Base-by-base conservation (phyloP, 768 basidiomycete genomes). In the Panaeolus cyanescens region DNA sequence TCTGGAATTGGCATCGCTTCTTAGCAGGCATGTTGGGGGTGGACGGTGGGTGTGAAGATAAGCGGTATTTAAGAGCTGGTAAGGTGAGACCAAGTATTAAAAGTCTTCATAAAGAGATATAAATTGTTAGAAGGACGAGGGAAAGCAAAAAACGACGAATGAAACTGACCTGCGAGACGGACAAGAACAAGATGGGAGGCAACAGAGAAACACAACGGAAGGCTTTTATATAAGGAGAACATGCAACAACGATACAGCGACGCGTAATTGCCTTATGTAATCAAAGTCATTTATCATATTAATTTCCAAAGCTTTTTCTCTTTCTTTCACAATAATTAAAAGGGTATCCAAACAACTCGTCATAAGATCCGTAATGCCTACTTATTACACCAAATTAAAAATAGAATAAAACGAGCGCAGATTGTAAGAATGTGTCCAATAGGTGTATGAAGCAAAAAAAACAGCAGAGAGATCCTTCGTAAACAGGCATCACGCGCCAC, bases 1-100 rank as follows among this genome's bases (percentile, higher is more conserved):
- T 68, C 66, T 80, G 78, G 75, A 89, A 84, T 74, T 93, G 90
- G 80, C 93, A 95, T 70, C 92, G 91, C 74, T 92, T 93, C 90
- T 93, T 94, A 71, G 85, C 80, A 67, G 91, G 81, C 93, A 93
- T 94, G 54, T 56, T 67, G 60, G 39, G 34, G 56, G 55, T 55
- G 58, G 55, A 17, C 56, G 56, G 36, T 37, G 53, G 54, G 50
- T 39, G 50, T 34, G 55, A 28, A 53, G 22, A 58, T 57, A 57
- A 60, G 61, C 56, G 66, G 59, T 56, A 57, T 55, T 61, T 45
- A 54, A 54, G 54, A 50, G 64, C 54, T 42, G 63, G 63, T 66
- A 36, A 30, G 37, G 31, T 34, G 56, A 42, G 56, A 39, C 33
- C 34, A 40, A 58, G 56, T 1, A 15, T 6, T n/a, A 42, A 28